Conservation (phyloP, 1,139 yeast species). For the Protomyces lactucae-debilis region DNA sequence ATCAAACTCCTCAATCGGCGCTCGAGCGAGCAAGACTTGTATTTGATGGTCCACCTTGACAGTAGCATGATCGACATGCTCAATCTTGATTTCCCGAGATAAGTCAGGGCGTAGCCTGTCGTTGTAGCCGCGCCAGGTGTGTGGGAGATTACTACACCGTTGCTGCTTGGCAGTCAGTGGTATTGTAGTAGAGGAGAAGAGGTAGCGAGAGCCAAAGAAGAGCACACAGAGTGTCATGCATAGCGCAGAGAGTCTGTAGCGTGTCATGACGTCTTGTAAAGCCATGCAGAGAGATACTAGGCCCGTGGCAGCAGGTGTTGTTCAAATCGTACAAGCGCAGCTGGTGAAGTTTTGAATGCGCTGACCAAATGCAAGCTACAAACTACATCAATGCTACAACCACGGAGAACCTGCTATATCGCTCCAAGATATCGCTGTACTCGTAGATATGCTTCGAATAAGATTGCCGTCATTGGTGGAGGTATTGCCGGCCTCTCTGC, state of each 20-base stretch:
- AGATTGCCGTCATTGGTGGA: conserved; percentile 49
- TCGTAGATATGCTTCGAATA: not conserved
- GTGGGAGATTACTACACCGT: not conserved
- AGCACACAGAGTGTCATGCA: not conserved
- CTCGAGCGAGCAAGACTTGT: conserved; percentile 8
- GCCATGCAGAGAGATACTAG: not conserved
- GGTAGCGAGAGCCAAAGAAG: not conserved
- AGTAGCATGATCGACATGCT: conserved; percentile 13
- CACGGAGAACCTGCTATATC: not conserved
- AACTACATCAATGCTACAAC: not conserved
- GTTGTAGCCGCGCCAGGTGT: conserved; percentile 21
- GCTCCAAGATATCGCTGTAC: not conserved
- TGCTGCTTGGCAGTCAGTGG: conserved; percentile 6
- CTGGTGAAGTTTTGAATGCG: too few species aligned
- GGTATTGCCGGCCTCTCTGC: conserved; percentile 83
- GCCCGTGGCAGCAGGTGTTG: not conserved
- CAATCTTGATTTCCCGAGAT: conserved; percentile 3
- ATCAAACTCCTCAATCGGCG: conserved; percentile 10
- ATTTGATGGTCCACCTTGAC: conserved; percentile 12
- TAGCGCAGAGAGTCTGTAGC: not conserved
- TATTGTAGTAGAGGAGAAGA: not conserved
- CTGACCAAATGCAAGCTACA: too few species aligned
- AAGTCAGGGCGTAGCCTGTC: conserved; percentile 5
- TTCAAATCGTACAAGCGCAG: not conserved
- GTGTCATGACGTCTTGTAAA: not conserved